Percentiles rank a stretch among this genome's conserved stretches.
phyloP scores from a whole-genome alignment of 108 stramenopile genomes.

The Halocafeteria seosinensis region DNA sequence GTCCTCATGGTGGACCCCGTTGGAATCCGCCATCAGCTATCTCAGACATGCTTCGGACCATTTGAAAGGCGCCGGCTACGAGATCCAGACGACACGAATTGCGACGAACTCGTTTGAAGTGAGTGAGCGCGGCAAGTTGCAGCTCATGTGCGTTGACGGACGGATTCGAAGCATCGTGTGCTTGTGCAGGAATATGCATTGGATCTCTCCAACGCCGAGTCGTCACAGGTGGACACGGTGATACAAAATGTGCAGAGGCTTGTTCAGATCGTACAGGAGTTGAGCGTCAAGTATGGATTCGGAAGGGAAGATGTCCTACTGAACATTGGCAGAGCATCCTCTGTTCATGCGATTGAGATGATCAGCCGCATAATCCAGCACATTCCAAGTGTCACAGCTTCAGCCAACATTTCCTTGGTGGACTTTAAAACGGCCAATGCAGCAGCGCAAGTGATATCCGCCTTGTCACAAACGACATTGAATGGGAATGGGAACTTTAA shows the following conservation, averaged over 20 bases:
- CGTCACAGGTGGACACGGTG: not conserved
- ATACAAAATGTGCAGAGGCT: not conserved
- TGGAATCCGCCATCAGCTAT: too few relatives aligned
- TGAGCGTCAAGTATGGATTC: too few relatives aligned
- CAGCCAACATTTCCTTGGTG: not conserved
- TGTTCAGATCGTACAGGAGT: not conserved
- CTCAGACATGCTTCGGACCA: too few relatives aligned
- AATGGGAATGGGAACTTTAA: conserved; percentile 13
- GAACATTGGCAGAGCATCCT: not conserved
- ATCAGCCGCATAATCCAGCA: not conserved
- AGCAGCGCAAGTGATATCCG: not conserved
- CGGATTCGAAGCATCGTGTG: not conserved
- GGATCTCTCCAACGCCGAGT: not conserved
- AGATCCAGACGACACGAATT: not conserved
- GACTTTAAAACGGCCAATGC: not conserved
- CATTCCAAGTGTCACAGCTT: not conserved
- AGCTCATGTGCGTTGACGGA: not conserved
- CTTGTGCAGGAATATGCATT: not conserved
- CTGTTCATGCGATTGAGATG: not conserved
- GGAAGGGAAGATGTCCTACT: not conserved
- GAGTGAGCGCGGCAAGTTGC: not conserved
- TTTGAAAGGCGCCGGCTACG: not conserved
- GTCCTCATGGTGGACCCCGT: too few relatives aligned
- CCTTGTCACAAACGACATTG: not conserved
- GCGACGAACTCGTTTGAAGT: not conserved